Evolutionary conservation across 306 rosid genomes (phyloP), one percentile per base, ranked within the genome.

Genomic region (Cyamopsis tetragonoloba): DNA sequence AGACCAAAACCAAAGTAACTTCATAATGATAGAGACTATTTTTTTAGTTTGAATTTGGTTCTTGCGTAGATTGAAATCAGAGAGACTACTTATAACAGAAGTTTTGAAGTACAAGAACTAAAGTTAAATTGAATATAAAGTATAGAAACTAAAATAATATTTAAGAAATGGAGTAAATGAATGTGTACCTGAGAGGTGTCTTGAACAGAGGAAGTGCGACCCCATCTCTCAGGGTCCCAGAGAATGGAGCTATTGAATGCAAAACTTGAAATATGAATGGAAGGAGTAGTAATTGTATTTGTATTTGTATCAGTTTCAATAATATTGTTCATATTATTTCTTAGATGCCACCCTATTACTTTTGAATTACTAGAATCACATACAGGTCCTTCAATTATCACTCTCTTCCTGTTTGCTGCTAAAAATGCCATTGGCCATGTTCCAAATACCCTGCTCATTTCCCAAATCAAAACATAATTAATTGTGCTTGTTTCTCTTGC

Each of bases 221-320:
- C 97, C 97, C 95, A 88, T 80, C 96, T 83, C 77, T 90, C 91
- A 0, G 96, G 96, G 62, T 91, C 95, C 92, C 92, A 91, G 10
- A 88, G 90, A 22, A 88, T 88, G 7, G 95, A 91, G 56, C 90
- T 91, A 48, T 91, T 91, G 86, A 91, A 91, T 15, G 84, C 95
- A 49, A 88, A 91, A 56, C 87, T 88, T 18, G 97, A 88, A 31
- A 88, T 84, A 58, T 84, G 92, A 74, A 84, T 85, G 0, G 73
- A 83, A 70, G 88, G 83, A 34, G 58, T 82, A 30, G 13, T n/a
- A n/a, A n/a, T n/a, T n/a, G n/a, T n/a, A n/a, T n/a, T n/a, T n/a
- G n/a, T n/a, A n/a, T n/a, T 24, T 9, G 79, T 57, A 3, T 78
- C 84, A 10, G 86, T 83, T 65, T 87, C 79, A n/a, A n/a, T n/a